Conservation (phyloP, 805 yeast genomes). For the Yarrowia sp. region DNA sequence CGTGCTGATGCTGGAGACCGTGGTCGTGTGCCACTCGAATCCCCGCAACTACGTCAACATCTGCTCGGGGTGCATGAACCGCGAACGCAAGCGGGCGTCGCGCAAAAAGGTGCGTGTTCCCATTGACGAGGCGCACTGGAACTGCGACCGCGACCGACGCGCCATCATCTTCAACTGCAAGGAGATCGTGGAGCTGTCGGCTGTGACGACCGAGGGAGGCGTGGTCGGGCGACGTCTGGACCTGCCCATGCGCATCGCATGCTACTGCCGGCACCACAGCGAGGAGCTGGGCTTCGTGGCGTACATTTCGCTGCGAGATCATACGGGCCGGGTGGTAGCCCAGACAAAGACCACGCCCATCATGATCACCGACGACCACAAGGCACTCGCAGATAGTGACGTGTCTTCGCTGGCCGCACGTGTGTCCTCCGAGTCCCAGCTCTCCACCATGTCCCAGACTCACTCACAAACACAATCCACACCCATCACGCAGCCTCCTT, state of each 20-base stretch:
- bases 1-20: slow-evolving; percentile 66
- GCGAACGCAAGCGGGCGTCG: slow-evolving; percentile 93
- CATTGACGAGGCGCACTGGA: slow-evolving; percentile 79
- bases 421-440: slow-evolving; percentile 21
- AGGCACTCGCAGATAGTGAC: slow-evolving; percentile 48
- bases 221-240: slow-evolving; percentile 53
- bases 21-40: slow-evolving; percentile 66
- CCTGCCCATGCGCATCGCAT: slow-evolving; percentile 78
- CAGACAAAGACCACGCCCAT: slow-evolving; percentile 74
- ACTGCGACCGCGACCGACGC: slow-evolving; percentile 72
- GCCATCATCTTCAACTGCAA: slow-evolving; percentile 92
- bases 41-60: slow-evolving; percentile 66
- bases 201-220: slow-evolving; percentile 15
- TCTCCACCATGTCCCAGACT: too few relatives aligned
- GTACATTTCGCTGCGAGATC: slow-evolving; percentile 62
- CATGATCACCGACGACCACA: slow-evolving; percentile 94
- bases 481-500: neutral
- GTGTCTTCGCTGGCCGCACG: slow-evolving; percentile 13
- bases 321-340: slow-evolving; percentile 68
- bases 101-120: slow-evolving; percentile 84
- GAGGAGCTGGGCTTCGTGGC: slow-evolving; percentile 80
- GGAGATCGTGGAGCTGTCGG: slow-evolving; percentile 73
- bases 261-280: slow-evolving; percentile 95
- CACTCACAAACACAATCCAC: slow-evolving; percentile 3
- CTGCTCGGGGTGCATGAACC: slow-evolving; percentile 85